phyloP scores from a whole-genome alignment of 2,329 filamentous ascomycete genomes.

The Trichoderma sp. region DNA sequence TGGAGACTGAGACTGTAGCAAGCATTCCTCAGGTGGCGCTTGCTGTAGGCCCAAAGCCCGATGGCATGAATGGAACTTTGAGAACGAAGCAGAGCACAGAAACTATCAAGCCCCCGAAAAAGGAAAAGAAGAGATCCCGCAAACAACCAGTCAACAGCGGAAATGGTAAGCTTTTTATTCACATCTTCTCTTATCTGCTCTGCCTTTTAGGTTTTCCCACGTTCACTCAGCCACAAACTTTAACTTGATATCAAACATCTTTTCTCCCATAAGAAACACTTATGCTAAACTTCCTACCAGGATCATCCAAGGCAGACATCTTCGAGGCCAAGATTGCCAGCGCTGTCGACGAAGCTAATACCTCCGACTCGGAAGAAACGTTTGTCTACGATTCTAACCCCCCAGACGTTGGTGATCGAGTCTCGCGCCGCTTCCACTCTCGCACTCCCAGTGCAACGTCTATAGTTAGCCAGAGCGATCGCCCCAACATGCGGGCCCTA shows the following conservation, averaged over 20 bases:
- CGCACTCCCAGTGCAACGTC: slow-evolving; percentile 93
- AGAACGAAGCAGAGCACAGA: slow-evolving; percentile 89
- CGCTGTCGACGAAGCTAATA: slow-evolving; percentile 92
- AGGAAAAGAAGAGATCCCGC: slow-evolving; percentile 81
- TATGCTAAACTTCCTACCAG: slow-evolving; percentile 39
- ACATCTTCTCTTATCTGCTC: not conserved
- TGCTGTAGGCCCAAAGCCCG: slow-evolving; percentile 60
- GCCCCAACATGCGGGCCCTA: slow-evolving; percentile 59
- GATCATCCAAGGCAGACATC: slow-evolving; percentile 93
- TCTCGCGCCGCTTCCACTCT: slow-evolving; percentile 77
- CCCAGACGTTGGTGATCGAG: slow-evolving; percentile 59
- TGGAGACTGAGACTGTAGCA: slow-evolving; percentile 93
- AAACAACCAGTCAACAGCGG: slow-evolving; percentile 73
- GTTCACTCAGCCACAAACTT: not conserved
- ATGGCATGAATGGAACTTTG: slow-evolving; percentile 67
- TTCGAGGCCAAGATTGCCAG: slow-evolving; percentile 97
- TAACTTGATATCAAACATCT: not conserved
- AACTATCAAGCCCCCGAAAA: slow-evolving; percentile 90
- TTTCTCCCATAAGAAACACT: not conserved
- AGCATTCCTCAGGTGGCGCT: slow-evolving; percentile 83
- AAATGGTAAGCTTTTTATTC: slow-evolving; percentile 57
- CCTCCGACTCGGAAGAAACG: slow-evolving; percentile 95
- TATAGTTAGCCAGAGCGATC: slow-evolving; percentile 66
- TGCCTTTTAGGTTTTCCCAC: not conserved
- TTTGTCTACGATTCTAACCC: slow-evolving; percentile 99